A percentile compares a stretch with the other conserved stretches of the same genome.
Evolutionary conservation across 352 stramenopile species (phyloP).

Genomic region (Globisporangium nagaii): DNA sequence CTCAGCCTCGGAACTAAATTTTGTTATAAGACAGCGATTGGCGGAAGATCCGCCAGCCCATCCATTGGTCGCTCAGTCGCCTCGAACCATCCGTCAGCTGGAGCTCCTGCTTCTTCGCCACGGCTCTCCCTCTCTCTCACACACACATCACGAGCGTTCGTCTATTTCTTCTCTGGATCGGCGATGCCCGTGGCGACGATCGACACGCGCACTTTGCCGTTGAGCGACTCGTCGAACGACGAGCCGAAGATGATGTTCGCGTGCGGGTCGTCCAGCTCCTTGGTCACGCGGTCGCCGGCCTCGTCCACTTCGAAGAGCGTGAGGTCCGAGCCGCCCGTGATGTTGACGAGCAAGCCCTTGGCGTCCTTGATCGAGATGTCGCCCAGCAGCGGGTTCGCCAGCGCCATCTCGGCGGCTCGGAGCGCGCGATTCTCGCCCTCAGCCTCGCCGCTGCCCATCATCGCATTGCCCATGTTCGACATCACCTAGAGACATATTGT

Average conservation of each 20-base stretch:
- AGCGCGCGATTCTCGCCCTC: conserved; percentile 86
- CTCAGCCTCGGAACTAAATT: background rate
- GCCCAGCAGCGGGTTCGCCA: conserved; percentile 85
- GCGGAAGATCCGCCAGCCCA: too few species aligned
- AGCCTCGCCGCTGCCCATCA: conserved; percentile 91
- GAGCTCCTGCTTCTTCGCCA: too few species aligned
- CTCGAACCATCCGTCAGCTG: background rate
- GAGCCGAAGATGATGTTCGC: conserved; percentile 89
- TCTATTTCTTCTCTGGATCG: conserved; percentile 77
- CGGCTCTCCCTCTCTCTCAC: background rate
- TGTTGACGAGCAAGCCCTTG: conserved; percentile 94
- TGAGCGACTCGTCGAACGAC: conserved; percentile 77
- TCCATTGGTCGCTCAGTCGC: background rate
- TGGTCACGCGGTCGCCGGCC: conserved; percentile 79
- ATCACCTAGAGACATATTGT: conserved; percentile 64
- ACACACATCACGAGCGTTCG: background rate
- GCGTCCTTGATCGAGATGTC: conserved; percentile 89
- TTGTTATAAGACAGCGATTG: conserved; percentile 8
- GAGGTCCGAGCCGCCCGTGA: conserved; percentile 91
- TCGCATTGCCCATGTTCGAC: conserved; percentile 84
- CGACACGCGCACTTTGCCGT: conserved; percentile 80
- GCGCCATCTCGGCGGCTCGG: conserved; percentile 73
- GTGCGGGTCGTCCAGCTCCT: conserved; percentile 83
- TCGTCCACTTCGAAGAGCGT: conserved; percentile 91
- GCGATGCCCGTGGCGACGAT: conserved; percentile 84